phyloP scores from a whole-genome alignment of 1,284 basidiomycete genomes.

The Ceratobasidium sp. region DNA sequence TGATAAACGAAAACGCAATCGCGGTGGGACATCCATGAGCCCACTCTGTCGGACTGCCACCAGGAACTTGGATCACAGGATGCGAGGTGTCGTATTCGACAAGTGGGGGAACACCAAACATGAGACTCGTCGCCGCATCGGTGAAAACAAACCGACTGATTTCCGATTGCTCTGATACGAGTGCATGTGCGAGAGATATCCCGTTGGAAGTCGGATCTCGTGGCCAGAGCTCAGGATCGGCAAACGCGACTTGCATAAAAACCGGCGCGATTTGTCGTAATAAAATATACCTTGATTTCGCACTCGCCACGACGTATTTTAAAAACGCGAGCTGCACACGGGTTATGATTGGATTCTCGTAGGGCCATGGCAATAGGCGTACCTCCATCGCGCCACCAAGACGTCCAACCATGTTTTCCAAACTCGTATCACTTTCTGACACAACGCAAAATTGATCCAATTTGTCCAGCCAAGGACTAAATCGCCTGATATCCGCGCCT shows the following conservation, averaged over 20 bases:
- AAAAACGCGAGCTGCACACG: background rate
- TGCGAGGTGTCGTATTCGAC: slow-evolving; percentile 4
- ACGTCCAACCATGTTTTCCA: background rate
- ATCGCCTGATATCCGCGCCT: background rate
- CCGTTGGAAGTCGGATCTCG: background rate
- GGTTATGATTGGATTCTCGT: background rate
- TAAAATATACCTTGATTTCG: background rate
- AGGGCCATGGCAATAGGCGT: background rate
- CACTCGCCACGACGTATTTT: background rate
- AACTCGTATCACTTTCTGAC: background rate
- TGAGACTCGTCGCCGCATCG: background rate
- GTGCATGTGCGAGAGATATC: slow-evolving; percentile 4
- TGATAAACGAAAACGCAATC: background rate
- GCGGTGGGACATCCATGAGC: background rate
- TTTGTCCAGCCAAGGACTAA: background rate
- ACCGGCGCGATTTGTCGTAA: background rate
- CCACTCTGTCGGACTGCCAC: background rate
- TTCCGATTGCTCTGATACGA: background rate
- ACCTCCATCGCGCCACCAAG: background rate
- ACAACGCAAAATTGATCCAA: background rate
- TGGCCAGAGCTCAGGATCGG: slow-evolving; percentile 7
- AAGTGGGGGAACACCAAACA: slow-evolving; percentile 1
- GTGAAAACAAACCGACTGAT: slow-evolving; percentile 12
- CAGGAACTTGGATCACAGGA: background rate
- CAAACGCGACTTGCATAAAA: background rate